Percentiles rank a stretch among this genome's conserved stretches.
Evolutionary conservation across 495 filamentous ascomycete species (phyloP).

Genomic region (Tuber aestivum): DNA sequence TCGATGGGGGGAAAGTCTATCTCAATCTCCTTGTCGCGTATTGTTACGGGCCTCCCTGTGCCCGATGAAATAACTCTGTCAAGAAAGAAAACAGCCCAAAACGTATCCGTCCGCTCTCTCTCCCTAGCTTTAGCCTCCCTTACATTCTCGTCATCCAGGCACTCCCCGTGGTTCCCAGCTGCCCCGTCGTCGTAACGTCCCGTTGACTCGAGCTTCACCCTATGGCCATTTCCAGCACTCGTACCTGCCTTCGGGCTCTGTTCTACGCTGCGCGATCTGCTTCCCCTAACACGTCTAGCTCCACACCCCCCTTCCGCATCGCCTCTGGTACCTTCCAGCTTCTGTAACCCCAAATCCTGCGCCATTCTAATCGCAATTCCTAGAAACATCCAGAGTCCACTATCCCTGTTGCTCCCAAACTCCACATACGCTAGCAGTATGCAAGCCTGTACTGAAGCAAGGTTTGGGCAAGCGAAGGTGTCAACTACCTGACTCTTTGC

Average conservation of each 20-base stretch:
- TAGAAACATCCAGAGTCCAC: constrained; percentile 84
- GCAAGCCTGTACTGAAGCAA: constrained; percentile 72
- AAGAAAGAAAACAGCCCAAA: constrained; percentile 81
- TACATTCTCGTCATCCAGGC: constrained; percentile 48
- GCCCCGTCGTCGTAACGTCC: constrained; percentile 1
- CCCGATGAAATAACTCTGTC: constrained; percentile 80
- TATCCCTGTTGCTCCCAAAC: constrained; percentile 78
- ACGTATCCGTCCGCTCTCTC: constrained; percentile 70
- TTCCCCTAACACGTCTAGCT: constrained; percentile 53
- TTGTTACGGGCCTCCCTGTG: constrained; percentile 70
- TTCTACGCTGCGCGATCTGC: constrained; percentile 25
- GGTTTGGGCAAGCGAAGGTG: constrained; percentile 68
- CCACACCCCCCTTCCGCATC: constrained; percentile 51
- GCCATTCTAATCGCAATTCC: constrained; percentile 82
- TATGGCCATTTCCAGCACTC: constrained; percentile 41
- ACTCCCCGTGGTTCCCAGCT: constrained; percentile 40
- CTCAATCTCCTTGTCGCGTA: constrained; percentile 76
- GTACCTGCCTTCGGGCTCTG: constrained; percentile 32
- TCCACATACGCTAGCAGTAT: constrained; percentile 77
- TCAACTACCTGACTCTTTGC: constrained; percentile 69
- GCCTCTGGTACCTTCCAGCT: constrained; percentile 57
- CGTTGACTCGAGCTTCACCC: constrained; percentile 8
- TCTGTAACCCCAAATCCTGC: constrained; percentile 75
- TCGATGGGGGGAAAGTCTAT: constrained; percentile 62
- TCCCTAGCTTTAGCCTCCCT: constrained; percentile 46